Evolutionary conservation across 2,329 filamentous ascomycete genomes (phyloP), one percentile per base, ranked within the genome.

Genomic region (Juglanconis oblonga): DNA sequence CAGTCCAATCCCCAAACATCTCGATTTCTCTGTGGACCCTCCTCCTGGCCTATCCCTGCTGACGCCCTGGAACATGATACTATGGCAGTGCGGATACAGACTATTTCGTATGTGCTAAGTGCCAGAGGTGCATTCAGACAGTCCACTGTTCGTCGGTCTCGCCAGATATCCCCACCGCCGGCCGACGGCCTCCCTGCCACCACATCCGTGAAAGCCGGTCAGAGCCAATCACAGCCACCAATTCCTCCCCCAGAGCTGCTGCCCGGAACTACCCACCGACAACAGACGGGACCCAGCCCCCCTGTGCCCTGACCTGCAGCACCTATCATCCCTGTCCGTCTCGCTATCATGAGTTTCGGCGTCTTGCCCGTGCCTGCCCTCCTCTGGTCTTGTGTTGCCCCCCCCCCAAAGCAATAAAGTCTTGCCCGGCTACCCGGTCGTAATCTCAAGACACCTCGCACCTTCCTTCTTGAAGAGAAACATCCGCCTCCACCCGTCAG

Each of bases 381-480:
- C 38, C 38, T 42, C 9, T 24, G 17, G 17, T 24, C 17, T 24
- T 24, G 17, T 24, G 17, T 24, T 24, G 17, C 38, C n/a, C 38
- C n/a, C n/a, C 38, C 38, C 38, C 38, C 38, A 4, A 14, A 42
- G 17, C 17, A 24, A 24, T 24, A 42, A 42, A 42, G 38, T 11
- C 38, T 42, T 42, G 38, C 38, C 38, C 38, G 10, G 38, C n/a
- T 14, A 42, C 38, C 38, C 38, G 38, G 11, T 14, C 9, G 38
- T 42, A 42, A 42, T 42, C 38, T 42, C 11, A 42, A 42, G 10
- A 42, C 38, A 42, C 40, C 24, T 45, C 42, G 52, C 33, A 51
- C 61, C 51, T 61, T 60, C 61, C 42, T 40, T 59, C 53, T 51
- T 57, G 42, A 55, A 33, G 51, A 42, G 49, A 52, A 56, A 36